phyloP scores from a whole-genome alignment of 345 rosid species.

The Eucalyptus fibrosa region DNA sequence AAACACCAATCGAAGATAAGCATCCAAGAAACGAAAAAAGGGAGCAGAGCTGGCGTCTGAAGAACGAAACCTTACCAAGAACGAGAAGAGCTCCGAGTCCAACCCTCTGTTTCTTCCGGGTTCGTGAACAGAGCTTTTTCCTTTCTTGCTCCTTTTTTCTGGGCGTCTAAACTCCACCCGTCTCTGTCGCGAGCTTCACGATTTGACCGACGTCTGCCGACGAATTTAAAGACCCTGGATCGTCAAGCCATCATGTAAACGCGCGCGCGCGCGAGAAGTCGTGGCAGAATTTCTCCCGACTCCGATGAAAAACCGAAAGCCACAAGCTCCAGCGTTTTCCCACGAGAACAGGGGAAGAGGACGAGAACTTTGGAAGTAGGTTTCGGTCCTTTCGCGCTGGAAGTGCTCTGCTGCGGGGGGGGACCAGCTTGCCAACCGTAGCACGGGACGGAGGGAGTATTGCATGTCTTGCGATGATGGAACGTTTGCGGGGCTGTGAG shows the following conservation, averaged over 20 bases:
- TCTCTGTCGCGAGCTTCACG: neutral
- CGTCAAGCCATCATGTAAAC: neutral
- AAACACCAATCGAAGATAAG: neutral
- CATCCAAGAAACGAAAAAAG: neutral
- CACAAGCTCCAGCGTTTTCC: neutral
- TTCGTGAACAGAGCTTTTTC: neutral
- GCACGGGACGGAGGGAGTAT: neutral
- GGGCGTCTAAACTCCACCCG: neutral
- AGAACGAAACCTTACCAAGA: neutral
- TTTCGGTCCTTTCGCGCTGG: neutral
- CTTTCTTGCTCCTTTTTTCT: neutral
- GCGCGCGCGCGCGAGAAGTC: neutral
- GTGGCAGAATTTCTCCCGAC: neutral
- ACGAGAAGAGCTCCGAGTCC: neutral
- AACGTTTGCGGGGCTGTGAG: no score
- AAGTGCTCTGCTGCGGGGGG: neutral
- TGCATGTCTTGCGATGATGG: no score
- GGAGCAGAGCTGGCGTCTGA: neutral
- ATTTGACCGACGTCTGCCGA: neutral
- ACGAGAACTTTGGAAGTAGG: neutral
- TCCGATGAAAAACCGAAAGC: neutral
- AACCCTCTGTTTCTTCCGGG: neutral
- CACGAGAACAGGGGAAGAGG: neutral
- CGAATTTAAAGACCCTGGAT: neutral
- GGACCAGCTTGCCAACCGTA: neutral